phyloP scores from a whole-genome alignment of 495 filamentous ascomycete genomes.

The Daldinia decipiens region DNA sequence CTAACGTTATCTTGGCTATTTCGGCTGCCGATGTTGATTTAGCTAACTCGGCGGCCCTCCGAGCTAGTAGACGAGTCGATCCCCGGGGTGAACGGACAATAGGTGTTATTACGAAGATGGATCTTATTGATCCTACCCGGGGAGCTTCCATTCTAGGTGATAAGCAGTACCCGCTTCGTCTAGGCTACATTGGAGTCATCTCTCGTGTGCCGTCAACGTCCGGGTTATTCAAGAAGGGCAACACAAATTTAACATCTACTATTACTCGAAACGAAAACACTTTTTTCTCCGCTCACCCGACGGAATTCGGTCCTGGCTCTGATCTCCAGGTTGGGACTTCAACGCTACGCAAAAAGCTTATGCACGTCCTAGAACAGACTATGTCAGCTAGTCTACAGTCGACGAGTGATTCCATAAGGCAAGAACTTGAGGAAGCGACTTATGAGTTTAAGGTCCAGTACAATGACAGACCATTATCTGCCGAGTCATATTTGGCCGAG shows the following conservation, averaged over 20 bases:
- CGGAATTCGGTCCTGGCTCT: conserved; percentile 78
- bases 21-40: conserved; percentile 97
- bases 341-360: conserved; percentile 90
- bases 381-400: conserved; percentile 91
- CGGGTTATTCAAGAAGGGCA: conserved; percentile 86
- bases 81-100: conserved; percentile 96
- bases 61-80: conserved; percentile 91
- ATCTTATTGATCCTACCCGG: conserved; percentile 86
- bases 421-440: conserved; percentile 95
- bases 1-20: conserved; percentile 96
- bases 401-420: conserved; percentile 89
- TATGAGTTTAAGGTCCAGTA: conserved; percentile 99
- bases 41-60: conserved; percentile 92
- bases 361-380: conserved; percentile 95
- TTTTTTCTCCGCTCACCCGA: conserved; percentile 85
- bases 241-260: conserved; percentile 78
- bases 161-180: conserved; percentile 89
- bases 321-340: conserved; percentile 81
- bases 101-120: conserved; percentile 99
- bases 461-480: conserved; percentile 93
- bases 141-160: conserved; percentile 82
- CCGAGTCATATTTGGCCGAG: conserved; percentile 95
- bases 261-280: conserved; percentile 89
- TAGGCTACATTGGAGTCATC: conserved; percentile 98
- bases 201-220: conserved; percentile 75